Conservation (phyloP, 2,329 filamentous ascomycete genomes). For the Stachybotrys elegans region DNA sequence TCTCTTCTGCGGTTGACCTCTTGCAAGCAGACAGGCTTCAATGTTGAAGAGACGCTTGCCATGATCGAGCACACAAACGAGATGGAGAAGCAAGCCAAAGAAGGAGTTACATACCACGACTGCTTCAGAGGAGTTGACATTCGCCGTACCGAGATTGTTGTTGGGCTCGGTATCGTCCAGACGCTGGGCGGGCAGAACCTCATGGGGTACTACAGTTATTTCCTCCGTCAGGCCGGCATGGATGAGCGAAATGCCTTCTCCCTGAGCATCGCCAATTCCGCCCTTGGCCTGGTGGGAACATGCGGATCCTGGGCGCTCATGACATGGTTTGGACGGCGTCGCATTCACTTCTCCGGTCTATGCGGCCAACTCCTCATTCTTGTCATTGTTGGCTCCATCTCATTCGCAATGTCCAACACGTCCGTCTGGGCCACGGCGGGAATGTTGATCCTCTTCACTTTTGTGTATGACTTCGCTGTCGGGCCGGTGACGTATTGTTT, state of each 20-base stretch:
- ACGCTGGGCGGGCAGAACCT: constrained; percentile 42
- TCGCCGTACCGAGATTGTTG: constrained; percentile 48
- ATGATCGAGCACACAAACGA: constrained; percentile 52
- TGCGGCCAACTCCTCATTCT: constrained; percentile 33
- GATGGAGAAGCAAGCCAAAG: constrained; percentile 36
- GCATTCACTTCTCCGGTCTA: constrained; percentile 42
- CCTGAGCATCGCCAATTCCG: constrained; percentile 42
- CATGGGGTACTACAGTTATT: constrained; percentile 45
- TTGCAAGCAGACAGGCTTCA: constrained; percentile 30
- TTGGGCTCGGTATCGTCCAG: constrained; percentile 44
- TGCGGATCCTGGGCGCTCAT: constrained; percentile 46
- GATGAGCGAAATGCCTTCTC: constrained; percentile 36
- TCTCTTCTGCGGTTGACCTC: constrained; percentile 37
- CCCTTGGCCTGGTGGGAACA: constrained; percentile 46
- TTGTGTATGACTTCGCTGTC: constrained; percentile 49
- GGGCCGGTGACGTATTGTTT: constrained; percentile 50
- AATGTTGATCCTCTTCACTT: constrained; percentile 46
- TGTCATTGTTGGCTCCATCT: constrained; percentile 33
- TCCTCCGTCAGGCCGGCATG: constrained; percentile 41
- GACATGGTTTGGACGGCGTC: constrained; percentile 42
- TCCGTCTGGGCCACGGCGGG: constrained; percentile 38
- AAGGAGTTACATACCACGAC: constrained; percentile 41
- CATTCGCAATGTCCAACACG: constrained; percentile 26
- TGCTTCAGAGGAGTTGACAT: constrained; percentile 48
- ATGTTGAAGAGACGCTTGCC: constrained; percentile 42